Conservation (phyloP, 2,329 filamentous ascomycete species). For the Penicillium sp. region DNA sequence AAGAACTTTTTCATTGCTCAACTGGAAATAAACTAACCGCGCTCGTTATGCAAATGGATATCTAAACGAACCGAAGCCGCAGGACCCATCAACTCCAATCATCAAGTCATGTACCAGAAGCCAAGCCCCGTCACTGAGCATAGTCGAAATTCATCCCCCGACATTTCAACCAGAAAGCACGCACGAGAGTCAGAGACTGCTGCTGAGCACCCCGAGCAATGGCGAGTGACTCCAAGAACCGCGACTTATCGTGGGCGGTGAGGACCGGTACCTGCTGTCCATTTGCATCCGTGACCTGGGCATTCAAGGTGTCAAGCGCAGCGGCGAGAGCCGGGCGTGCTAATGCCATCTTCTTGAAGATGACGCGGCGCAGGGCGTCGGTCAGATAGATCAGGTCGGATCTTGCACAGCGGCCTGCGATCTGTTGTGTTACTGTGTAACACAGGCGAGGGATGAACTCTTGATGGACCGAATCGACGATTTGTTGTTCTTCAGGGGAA, state of each 20-base stretch:
- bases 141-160: slow-evolving; percentile 43
- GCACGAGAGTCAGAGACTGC: slow-evolving; percentile 40
- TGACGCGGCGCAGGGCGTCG: slow-evolving; percentile 40
- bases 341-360: slow-evolving; percentile 42
- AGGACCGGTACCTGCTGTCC: slow-evolving; percentile 21
- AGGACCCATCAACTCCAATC: slow-evolving; percentile 12
- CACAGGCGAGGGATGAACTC: slow-evolving; percentile 39
- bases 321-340: slow-evolving; percentile 38
- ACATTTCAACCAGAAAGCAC: slow-evolving; percentile 45
- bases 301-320: slow-evolving; percentile 34
- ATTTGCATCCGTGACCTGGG: slow-evolving; percentile 20
- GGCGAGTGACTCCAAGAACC: slow-evolving; percentile 41
- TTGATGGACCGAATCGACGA: slow-evolving; percentile 32
- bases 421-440: slow-evolving; percentile 39
- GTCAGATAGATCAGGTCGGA: slow-evolving; percentile 44
- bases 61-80: slow-evolving; percentile 9
- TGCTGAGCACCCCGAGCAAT: slow-evolving; percentile 37
- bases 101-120: slow-evolving; percentile 6
- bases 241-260: slow-evolving; percentile 38
- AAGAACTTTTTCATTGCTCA: no score
- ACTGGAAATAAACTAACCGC: not conserved
- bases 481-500: slow-evolving; percentile 20
- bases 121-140: slow-evolving; percentile 24
- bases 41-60: slow-evolving; percentile 13
- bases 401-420: slow-evolving; percentile 44